A percentile compares a stretch with the other conserved stretches of the same genome.
These are phyloP conservation scores for Vitellaria paradoxa DNA, from an alignment of 179 eudicot genomes.

Conservation along the genomic window DNA sequence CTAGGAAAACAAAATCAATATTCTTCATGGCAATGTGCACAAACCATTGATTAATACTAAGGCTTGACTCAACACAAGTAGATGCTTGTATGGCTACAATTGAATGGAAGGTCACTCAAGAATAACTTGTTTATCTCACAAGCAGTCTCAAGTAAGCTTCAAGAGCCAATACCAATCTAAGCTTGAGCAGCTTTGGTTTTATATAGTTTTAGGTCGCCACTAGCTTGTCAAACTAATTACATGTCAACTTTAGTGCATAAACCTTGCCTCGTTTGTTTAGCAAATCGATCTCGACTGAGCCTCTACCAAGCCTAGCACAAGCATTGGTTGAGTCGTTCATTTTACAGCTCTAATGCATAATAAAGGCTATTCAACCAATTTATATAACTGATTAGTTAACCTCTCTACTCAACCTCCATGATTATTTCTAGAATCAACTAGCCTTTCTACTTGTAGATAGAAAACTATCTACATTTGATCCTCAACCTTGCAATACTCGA, in stretches of 20 bases:
- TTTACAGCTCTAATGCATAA: neutral
- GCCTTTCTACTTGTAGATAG: too few species aligned
- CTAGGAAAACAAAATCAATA: conserved; percentile 26
- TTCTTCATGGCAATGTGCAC: neutral
- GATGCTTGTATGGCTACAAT: neutral
- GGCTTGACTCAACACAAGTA: neutral
- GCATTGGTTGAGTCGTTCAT: neutral
- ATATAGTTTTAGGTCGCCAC: neutral
- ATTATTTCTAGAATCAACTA: too few species aligned
- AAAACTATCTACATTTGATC: too few species aligned
- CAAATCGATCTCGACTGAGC: neutral
- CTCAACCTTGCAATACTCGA: too few species aligned
- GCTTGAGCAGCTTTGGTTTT: neutral
- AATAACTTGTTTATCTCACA: neutral
- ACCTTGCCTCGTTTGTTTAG: neutral
- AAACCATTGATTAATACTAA: conserved; percentile 4
- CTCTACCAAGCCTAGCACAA: neutral
- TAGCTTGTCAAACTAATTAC: conserved; percentile 3
- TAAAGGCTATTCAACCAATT: neutral
- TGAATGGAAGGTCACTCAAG: neutral
- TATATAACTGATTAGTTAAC: neutral
- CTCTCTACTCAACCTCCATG: too few species aligned
- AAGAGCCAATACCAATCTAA: neutral
- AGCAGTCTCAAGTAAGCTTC: neutral
- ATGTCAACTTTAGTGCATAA: neutral